These are phyloP conservation scores for Phaffomyces opuntiae DNA, from an alignment of 805 yeast species.

Conservation along the genomic window DNA sequence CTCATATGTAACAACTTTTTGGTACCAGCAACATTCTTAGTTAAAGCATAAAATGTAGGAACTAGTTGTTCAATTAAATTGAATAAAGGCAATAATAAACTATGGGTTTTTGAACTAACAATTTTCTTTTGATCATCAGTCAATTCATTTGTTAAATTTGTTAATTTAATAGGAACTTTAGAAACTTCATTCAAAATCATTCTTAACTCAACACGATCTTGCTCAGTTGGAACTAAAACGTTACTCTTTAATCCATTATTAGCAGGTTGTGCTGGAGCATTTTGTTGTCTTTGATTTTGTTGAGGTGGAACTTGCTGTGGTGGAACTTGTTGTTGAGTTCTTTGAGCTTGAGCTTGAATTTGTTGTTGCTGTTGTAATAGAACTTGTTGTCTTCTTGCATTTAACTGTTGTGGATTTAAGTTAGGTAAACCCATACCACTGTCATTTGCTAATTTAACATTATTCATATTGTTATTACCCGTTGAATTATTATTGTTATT, in stretches of 20 bases:
- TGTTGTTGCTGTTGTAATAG: constrained; percentile 3
- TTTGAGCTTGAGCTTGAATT: constrained; percentile 4
- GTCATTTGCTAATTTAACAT: not conserved
- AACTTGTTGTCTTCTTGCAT: constrained; percentile 7
- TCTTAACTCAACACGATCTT: constrained; percentile 54
- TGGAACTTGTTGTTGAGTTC: constrained; percentile 7
- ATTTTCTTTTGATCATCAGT: constrained; percentile 57
- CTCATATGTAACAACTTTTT: constrained; percentile 72
- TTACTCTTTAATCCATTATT: constrained; percentile 8
- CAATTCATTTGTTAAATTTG: constrained; percentile 56
- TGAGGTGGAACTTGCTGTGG: not conserved
- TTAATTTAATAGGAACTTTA: constrained; percentile 55
- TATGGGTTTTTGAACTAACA: constrained; percentile 47
- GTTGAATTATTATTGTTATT: not conserved
- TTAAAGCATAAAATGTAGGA: constrained; percentile 70
- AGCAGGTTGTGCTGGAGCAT: constrained; percentile 1
- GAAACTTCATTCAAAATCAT: constrained; percentile 65
- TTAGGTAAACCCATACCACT: constrained; percentile 1
- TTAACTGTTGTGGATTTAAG: constrained; percentile 5
- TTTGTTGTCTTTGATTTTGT: constrained; percentile 5
- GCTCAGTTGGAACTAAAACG: constrained; percentile 40
- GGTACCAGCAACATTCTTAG: constrained; percentile 70
- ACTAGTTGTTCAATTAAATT: constrained; percentile 68
- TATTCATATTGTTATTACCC: not conserved
- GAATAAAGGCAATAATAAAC: constrained; percentile 44